These are phyloP conservation scores for Musa troglodytarum DNA, from an alignment of 176 grass and related monocot species.

Conservation along the genomic window DNA sequence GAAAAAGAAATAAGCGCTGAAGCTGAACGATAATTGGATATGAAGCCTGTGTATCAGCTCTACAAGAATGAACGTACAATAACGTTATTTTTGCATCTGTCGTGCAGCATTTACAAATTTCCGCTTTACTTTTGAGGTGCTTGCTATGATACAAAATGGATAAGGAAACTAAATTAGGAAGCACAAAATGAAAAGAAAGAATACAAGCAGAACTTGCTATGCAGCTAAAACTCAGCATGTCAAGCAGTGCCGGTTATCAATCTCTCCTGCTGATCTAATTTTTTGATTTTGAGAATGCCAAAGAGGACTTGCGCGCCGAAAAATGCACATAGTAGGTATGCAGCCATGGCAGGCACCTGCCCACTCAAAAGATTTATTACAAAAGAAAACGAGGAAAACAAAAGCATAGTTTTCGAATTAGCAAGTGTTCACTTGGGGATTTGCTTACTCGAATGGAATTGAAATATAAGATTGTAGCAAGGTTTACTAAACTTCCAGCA, in stretches of 20 bases:
- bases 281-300: constrained; percentile 82
- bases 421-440: neutral
- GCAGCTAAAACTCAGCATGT: neutral
- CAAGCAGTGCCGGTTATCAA: constrained; percentile 88
- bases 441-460: constrained; percentile 74
- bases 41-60: neutral
- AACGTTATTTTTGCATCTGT: neutral
- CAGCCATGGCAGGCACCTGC: constrained; percentile 64
- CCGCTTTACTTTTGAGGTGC: neutral
- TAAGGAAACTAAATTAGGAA: neutral
- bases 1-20: too few relatives aligned
- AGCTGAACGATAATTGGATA: too few relatives aligned
- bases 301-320: constrained; percentile 77
- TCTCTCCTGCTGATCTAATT: constrained; percentile 76
- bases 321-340: constrained; percentile 53
- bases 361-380: constrained; percentile 10
- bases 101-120: constrained; percentile 1
- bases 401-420: neutral
- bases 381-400: neutral
- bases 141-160: constrained; percentile 7
- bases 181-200: neutral
- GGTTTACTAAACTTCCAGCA: constrained; percentile 85
- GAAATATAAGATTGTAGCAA: constrained; percentile 74
- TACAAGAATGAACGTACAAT: neutral
- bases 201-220: neutral